Base-by-base conservation (phyloP, 2,329 filamentous ascomycete species). In the Alternaria longipes region DNA sequence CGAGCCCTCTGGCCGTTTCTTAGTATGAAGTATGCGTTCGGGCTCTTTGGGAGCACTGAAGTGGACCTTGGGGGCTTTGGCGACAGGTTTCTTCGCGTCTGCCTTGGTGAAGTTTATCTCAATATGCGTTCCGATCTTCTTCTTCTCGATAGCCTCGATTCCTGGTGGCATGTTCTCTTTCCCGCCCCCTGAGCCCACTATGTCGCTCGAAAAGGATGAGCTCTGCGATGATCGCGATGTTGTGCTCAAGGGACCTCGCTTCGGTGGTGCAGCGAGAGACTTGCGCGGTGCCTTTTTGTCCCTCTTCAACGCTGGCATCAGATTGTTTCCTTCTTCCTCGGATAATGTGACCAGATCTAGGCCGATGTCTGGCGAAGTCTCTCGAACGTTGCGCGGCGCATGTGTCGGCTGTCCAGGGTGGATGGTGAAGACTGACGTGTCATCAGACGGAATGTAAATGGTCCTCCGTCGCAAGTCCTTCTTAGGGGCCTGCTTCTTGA, bases 121-220 rank as follows among this genome's bases (percentile, higher is more conserved):
- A 54, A 74, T 73, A 46, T 77, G 69, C 14, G 68, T 73, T 16
- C 69, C 69, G 14, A 59, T 56, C 38, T 64, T 55, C 62, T 76
- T 76, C 53, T 56, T 67, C 45, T 72, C 68, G 9, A 71, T 61
- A 5, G 73, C 65, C 14, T 72, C 69, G 55, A 71, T 65, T n/a
- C 82, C 83, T 1, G 87, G 87, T 14, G 86, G 86, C 5, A 88
- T 70, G 63, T 90, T 90, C 72, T 90, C 87, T 67, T 90, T 90
- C 6, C 87, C 87, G 5, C 82, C 82, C 34, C 85, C 85, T 50
- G 81, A 81, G 24, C 86, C 86, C 60, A 79, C 69, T n/a, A 84
- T 71, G 67, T 88, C 84, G 44, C 78, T 69, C 18, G 75, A 72
- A 41, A 78, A 75, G 5, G 77, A 76, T 8, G 74, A 69, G 47